Evolutionary conservation across 768 basidiomycete species (phyloP).

Genomic region (Clitopilus passeckerianus): DNA sequence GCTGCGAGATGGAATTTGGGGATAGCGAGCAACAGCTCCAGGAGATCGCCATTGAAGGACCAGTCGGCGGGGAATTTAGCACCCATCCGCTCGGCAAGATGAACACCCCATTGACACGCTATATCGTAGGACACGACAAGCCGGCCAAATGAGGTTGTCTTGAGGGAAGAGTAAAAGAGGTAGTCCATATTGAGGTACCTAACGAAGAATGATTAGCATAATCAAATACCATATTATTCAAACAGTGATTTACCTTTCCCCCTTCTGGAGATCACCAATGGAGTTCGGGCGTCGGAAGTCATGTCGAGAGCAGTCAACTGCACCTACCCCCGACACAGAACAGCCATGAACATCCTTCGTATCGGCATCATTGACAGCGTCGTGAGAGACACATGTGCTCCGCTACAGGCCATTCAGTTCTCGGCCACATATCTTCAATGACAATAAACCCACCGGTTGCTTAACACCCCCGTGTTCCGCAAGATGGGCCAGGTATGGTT

Average conservation of each 20-base stretch:
- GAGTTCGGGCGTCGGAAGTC: slow-evolving; percentile 5
- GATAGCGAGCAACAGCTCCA: no score
- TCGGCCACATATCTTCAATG: no score
- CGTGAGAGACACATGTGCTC: background rate
- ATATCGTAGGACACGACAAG: slow-evolving; percentile 7
- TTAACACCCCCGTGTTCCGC: background rate
- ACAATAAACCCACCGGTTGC: background rate
- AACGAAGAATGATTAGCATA: no score
- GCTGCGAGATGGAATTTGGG: no score
- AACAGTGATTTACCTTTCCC: slow-evolving; percentile 10
- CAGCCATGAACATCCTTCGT: slow-evolving; percentile 1
- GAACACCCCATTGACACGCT: slow-evolving; percentile 3
- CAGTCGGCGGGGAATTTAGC: no score
- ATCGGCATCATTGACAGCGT: background rate
- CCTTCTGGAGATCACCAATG: slow-evolving; percentile 10
- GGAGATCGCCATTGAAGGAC: no score
- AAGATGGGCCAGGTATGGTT: background rate
- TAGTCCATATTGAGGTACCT: slow-evolving; percentile 10
- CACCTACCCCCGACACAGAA: slow-evolving; percentile 2
- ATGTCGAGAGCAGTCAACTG: slow-evolving; percentile 7
- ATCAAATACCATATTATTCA: no score
- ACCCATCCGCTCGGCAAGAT: slow-evolving; percentile 2
- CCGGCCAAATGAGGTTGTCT: background rate
- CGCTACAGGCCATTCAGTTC: background rate
- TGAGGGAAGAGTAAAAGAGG: slow-evolving; percentile 3